Base-by-base conservation (phyloP, 345 rosid species). In the Schrenkiella parvula region DNA sequence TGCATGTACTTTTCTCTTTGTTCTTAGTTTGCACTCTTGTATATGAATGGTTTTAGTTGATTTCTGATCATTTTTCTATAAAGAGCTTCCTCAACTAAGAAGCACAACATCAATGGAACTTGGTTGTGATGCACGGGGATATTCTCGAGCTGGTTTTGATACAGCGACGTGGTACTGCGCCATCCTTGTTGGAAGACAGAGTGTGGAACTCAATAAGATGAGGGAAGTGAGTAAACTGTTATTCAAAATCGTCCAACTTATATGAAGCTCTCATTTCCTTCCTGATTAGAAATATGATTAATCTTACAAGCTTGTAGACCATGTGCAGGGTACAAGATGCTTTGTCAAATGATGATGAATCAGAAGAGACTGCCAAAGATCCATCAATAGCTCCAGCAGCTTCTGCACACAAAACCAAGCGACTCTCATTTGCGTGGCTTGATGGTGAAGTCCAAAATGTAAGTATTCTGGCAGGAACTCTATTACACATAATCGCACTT, bases 121-220 rank as follows among this genome's bases (percentile, higher is more conserved):
- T 64, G 98, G 98, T 26, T 93, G 98, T 75, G 96, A 93, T 81
- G 89, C 98, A 25, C 81, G 85, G 19, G 96, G 98, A 46, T 80
- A 89, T 75, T 85, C 97, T 75, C 91, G 91, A 78, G 97, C 97
- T 77, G 98, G 97, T 67, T 82, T 42, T 77, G 88, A 89, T 58
- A 80, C 77, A 25, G 37, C 62, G 25, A 85, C 86, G 32, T 93
- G 98, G 97, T 93, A 93, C 82, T 93, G 98, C 75, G 92, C 88
- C 66, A 81, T 93, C 72, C 80, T 91, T 72, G 97, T 88, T 14
- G 98, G 98, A 81, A 89, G 98, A 79, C 88, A 64, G 57, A 79
- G 98, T 68, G 82, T 79, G 8, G 98, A 93, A 73, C 96, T 90
- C 59, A 82, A 86, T 68, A 83, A 83, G 74, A 90, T 93, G 95